Base-by-base conservation (phyloP, 2,329 filamentous ascomycete genomes). In the Chrysosporium keratinophilum region DNA sequence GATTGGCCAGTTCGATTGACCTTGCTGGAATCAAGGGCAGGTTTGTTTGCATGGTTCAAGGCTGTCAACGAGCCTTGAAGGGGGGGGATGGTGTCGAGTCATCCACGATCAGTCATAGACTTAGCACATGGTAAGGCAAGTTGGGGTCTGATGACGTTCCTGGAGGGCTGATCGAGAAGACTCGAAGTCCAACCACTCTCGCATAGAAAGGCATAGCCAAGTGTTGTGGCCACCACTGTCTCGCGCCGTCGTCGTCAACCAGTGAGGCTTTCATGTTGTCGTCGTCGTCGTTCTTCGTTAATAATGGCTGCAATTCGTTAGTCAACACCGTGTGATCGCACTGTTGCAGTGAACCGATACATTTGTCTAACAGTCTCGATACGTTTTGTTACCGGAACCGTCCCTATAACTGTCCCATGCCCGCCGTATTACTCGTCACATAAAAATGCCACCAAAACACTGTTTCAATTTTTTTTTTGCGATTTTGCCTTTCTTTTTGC, bases 331-430 rank as follows among this genome's bases (percentile, higher is more conserved):
- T 49, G 46, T 39, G 46, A 49, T 49, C 12, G 2, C 39, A 40
- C 46, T 49, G 46, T 49, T 49, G 19, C 46, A 49, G 46, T 19
- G 19, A 49, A 49, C 2, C 19, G 46, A 31, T 10, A 33, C 46
- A 49, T 39, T 39, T 31, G 34, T 17, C 45, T 14, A 48, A 48
- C 45, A n/a, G 6, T 23, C 5, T 11, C 5, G 19, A 10, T 46
- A 46, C 44, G 9, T 17, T 5, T 46, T 15, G 10, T 35, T 47
- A 47, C 31, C 44, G 20, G 23, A 28, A 28, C 23, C 23, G 23
- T 7, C 7, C 23, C 23, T 28, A 3, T 4, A 28, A 28, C 3
- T 28, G 23, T 7, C 23, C 23, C 3, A 3, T 28, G 3, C 23
- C 44, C 1, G 9, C 10, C 19, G 15, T 41, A 23, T 19, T 17